Base-by-base conservation (phyloP, 2,329 filamentous ascomycete species). In the Hysterium pulicare region DNA sequence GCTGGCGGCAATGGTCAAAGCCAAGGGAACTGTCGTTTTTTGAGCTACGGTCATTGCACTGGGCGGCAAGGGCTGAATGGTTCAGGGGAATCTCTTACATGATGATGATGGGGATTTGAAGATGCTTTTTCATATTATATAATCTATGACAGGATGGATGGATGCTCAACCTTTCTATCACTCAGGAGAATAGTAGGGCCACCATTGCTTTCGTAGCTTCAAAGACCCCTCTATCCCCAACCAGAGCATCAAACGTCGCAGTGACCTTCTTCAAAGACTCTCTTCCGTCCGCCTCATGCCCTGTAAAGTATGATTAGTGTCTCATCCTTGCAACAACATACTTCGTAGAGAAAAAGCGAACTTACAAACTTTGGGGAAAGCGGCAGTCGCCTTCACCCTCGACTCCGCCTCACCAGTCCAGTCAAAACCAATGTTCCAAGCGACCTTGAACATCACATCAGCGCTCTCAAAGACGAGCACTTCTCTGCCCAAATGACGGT, bases 391-490 rank as follows among this genome's bases (percentile, higher is more conserved):
- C 4, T 67, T 68, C 13, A 87, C 64, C 33, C 70, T 70, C 50
- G 77, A 86, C 54, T 77, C 75, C 4, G 81, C 83, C 57, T 87
- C 84, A 5, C 84, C 84, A 0, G 83, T 83, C 84, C 83, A 87
- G 61, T 87, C 84, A 54, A 87, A 86, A 2, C 66, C 64, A 33
- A 86, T 81, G 35, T 64, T 70, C 84, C 84, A 88, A 43, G 74
- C 70, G 1, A 87, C 66, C 20, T 79, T 73, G 4, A 82, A 42
- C 9, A 70, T 60, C 2, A 75, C 69, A 8, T 67, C 46, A 1
- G 61, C 57, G 1, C 68, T 61, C 59, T 37, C 64, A 41, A 67
- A 51, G 48, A 38, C 55, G 40, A 53, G 51, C 2, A 50, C 41
- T 11, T 60, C 21, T 15, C 59, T 52, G 49, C 65, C 66, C 2